Conservation (phyloP, 352 stramenopile genomes). For the Globisporangium nodosum region DNA sequence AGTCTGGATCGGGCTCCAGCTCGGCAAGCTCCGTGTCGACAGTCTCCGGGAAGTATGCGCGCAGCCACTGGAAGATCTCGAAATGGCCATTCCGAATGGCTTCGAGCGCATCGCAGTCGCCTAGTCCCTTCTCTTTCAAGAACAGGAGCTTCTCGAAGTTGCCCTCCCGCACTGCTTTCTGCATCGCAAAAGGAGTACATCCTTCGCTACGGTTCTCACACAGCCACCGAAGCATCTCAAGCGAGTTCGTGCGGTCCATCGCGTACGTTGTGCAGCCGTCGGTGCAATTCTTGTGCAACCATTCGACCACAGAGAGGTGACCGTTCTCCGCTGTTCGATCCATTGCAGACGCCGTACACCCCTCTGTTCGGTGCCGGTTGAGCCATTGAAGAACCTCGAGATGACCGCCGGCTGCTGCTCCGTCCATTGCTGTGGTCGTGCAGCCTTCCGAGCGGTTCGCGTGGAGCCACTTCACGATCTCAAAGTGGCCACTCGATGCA, state of each 20-base stretch:
- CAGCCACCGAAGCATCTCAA: background rate
- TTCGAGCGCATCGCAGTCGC: too few relatives aligned
- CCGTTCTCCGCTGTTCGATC: background rate
- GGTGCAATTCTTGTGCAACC: background rate
- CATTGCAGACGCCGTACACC: background rate
- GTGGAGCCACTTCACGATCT: constrained; percentile 5
- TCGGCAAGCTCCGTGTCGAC: too few relatives aligned
- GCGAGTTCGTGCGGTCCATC: background rate
- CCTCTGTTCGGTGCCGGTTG: background rate
- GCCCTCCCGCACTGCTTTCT: too few relatives aligned
- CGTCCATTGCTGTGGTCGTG: background rate
- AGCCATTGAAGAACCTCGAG: background rate
- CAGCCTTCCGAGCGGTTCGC: constrained; percentile 6
- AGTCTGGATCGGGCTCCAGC: too few relatives aligned
- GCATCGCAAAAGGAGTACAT: too few relatives aligned
- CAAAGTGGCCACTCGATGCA: background rate
- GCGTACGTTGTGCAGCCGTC: background rate
- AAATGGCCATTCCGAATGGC: too few relatives aligned
- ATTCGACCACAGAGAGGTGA: background rate
- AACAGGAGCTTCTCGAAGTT: too few relatives aligned
- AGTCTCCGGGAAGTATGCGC: too few relatives aligned
- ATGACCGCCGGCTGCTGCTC: background rate
- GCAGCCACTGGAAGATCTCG: too few relatives aligned
- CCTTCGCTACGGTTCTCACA: background rate
- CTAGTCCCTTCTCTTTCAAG: too few relatives aligned